Evolutionary conservation across 129 eudicot species (phyloP).

Genomic region (Chrysanthemum seticuspe): DNA sequence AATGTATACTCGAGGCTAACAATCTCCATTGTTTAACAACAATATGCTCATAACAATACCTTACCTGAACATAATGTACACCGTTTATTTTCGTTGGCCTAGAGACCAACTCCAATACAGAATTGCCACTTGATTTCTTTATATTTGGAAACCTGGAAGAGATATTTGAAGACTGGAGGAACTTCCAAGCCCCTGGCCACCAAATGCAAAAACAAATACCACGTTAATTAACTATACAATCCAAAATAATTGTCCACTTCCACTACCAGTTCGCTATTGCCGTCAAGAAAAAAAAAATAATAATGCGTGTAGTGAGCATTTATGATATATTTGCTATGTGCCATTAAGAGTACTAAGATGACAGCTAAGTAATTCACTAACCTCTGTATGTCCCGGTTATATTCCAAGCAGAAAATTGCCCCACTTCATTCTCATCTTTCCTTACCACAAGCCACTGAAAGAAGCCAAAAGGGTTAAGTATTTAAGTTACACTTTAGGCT

Average conservation of each 20-base stretch:
- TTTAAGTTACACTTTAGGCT: slow-evolving; percentile 1
- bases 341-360: not conserved
- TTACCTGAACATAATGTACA: slow-evolving; percentile 98
- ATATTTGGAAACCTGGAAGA: slow-evolving; percentile 79
- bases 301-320: too few species aligned
- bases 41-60: slow-evolving; percentile 14
- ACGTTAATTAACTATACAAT: slow-evolving; percentile 12
- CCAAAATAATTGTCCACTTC: not conserved
- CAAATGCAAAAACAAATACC: slow-evolving; percentile 3
- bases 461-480: slow-evolving; percentile 21
- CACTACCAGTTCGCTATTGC: too few species aligned
- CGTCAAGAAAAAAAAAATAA: too few species aligned
- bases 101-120: slow-evolving; percentile 78
- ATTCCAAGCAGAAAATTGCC: slow-evolving; percentile 82
- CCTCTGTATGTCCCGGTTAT: slow-evolving; percentile 95
- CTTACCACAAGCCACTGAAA: slow-evolving; percentile 86
- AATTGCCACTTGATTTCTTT: slow-evolving; percentile 73
- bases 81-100: slow-evolving; percentile 93
- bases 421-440: slow-evolving; percentile 73
- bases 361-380: slow-evolving; percentile 36
- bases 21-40: not conserved
- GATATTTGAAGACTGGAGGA: slow-evolving; percentile 59
- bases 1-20: slow-evolving; percentile 1
- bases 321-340: not conserved
- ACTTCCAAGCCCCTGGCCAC: slow-evolving; percentile 79